These are phyloP conservation scores for Colletotrichum eleusines DNA, from an alignment of 2,329 filamentous ascomycete genomes.

Conservation along the genomic window DNA sequence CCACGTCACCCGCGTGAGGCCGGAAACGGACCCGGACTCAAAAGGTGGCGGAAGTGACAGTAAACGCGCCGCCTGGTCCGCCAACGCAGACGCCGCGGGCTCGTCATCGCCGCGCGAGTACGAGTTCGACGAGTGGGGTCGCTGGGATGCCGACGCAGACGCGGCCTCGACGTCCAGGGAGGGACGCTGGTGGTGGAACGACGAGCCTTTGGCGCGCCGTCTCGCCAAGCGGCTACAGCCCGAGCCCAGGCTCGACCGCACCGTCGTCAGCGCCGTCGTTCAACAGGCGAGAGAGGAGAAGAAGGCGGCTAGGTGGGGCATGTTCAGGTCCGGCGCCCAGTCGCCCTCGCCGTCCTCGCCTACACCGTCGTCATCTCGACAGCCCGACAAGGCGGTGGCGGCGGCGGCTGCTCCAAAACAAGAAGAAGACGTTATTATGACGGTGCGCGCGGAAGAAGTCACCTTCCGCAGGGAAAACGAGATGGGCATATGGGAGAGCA, in stretches of 20 bases:
- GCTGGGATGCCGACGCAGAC: slow-evolving; percentile 45
- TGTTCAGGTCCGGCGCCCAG: slow-evolving; percentile 47
- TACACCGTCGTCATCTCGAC: background rate
- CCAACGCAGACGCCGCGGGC: background rate
- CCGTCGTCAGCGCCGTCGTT: slow-evolving; percentile 48
- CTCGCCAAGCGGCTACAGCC: slow-evolving; percentile 58
- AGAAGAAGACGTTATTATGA: slow-evolving; percentile 53
- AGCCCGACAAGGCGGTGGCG: background rate
- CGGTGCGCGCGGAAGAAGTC: slow-evolving; percentile 59
- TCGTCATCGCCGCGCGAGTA: slow-evolving; percentile 9
- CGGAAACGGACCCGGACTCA: slow-evolving; percentile 3
- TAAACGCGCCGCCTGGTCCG: slow-evolving; percentile 28
- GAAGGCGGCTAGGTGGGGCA: slow-evolving; percentile 50
- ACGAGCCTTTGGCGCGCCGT: slow-evolving; percentile 60
- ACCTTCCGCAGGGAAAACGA: slow-evolving; percentile 65
- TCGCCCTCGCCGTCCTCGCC: slow-evolving; percentile 26
- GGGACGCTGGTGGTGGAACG: slow-evolving; percentile 57
- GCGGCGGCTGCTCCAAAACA: background rate
- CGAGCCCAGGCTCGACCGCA: slow-evolving; percentile 44
- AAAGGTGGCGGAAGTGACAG: slow-evolving; percentile 1
- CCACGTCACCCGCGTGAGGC: slow-evolving; percentile 49
- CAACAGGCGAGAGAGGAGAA: slow-evolving; percentile 51
- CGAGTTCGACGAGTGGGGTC: slow-evolving; percentile 61
- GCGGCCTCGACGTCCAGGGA: background rate
- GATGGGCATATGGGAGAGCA: slow-evolving; percentile 64